Evolutionary conservation across 257 asterid genomes (phyloP).

Genomic region (Leptodermis oblonga): DNA sequence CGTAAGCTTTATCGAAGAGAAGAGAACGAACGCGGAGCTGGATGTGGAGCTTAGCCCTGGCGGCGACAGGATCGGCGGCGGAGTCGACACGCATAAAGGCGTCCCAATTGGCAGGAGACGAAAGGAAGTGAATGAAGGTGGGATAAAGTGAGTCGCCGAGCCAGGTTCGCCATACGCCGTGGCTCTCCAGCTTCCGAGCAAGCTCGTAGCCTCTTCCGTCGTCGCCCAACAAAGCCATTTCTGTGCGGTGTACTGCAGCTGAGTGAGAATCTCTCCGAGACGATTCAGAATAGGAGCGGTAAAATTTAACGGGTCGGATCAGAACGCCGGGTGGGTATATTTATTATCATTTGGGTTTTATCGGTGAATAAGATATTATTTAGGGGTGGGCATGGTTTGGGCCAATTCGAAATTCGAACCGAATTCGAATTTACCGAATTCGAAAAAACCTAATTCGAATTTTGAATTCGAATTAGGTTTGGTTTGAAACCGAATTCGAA

Average conservation of each 20-base stretch:
- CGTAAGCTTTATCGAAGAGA: slow-evolving; percentile 76
- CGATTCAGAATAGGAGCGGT: neutral
- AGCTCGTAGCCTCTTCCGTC: slow-evolving; percentile 90
- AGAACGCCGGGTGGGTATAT: neutral
- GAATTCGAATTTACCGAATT: no score
- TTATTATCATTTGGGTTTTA: no score
- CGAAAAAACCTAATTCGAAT: no score
- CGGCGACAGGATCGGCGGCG: slow-evolving; percentile 59
- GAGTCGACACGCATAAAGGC: slow-evolving; percentile 75
- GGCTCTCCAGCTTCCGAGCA: slow-evolving; percentile 86
- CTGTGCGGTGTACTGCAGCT: neutral
- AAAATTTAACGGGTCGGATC: neutral
- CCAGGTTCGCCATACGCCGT: slow-evolving; percentile 87
- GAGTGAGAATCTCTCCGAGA: neutral
- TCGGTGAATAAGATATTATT: no score
- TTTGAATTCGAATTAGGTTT: no score
- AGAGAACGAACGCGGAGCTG: slow-evolving; percentile 96
- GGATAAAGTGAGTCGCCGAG: slow-evolving; percentile 77
- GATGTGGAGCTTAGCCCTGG: slow-evolving; percentile 66
- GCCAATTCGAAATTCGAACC: no score
- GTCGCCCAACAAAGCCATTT: slow-evolving; percentile 81
- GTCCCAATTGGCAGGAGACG: slow-evolving; percentile 77
- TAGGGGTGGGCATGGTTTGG: no score
- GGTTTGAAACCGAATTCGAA: no score
- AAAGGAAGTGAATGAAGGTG: slow-evolving; percentile 57